Conservation (phyloP, 2,329 filamentous ascomycete species). For the Paraphaeosphaeria sporulosa region DNA sequence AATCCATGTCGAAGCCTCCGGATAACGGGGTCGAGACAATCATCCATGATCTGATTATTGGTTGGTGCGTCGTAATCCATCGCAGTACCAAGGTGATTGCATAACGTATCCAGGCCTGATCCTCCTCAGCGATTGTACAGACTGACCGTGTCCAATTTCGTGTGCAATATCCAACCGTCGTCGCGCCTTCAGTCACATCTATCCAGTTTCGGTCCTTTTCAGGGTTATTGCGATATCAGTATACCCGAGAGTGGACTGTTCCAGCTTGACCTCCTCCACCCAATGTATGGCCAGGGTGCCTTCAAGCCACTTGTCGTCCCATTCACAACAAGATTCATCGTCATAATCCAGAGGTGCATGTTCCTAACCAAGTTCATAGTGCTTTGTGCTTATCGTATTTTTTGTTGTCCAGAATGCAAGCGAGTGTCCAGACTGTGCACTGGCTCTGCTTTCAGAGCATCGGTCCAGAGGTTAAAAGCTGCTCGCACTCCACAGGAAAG, state of each 20-base stretch:
- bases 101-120: not conserved
- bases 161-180: not conserved
- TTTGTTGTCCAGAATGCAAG: too few species aligned
- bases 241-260: not conserved
- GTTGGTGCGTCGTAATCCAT: not conserved
- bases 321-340: not conserved
- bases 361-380: too few species aligned
- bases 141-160: not conserved
- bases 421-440: not conserved
- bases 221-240: not conserved
- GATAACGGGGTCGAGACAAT: not conserved
- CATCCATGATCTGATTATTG: not conserved
- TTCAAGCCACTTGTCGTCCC: not conserved
- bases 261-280: not conserved
- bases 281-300: not conserved
- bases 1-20: slow-evolving; percentile 15
- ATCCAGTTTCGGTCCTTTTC: not conserved
- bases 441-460: not conserved
- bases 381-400: too few species aligned
- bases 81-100: not conserved
- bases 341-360: too few species aligned
- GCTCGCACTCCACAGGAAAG: too few species aligned
- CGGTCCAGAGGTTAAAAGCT: not conserved
- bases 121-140: not conserved
- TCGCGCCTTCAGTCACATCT: too few species aligned